Conservation (phyloP, 768 basidiomycete genomes). For the Boletus barrowsii region DNA sequence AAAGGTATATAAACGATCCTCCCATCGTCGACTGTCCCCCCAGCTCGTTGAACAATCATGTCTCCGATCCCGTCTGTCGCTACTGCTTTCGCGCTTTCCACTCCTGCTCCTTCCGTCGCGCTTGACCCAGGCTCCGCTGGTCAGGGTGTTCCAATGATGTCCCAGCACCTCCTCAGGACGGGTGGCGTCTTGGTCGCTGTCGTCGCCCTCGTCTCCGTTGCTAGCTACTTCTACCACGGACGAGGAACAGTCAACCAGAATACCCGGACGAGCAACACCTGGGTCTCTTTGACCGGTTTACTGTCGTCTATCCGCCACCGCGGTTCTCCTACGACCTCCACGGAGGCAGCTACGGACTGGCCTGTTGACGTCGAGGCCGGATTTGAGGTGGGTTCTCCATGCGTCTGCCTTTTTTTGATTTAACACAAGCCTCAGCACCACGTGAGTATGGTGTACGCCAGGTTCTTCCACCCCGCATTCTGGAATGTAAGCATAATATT, state of each 20-base stretch:
- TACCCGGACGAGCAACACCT: not conserved
- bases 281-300: slow-evolving; percentile 5
- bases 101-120: slow-evolving; percentile 1
- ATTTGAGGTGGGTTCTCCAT: slow-evolving; percentile 4
- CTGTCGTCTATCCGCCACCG: slow-evolving; percentile 9
- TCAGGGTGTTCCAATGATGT: not conserved
- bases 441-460: slow-evolving; percentile 21
- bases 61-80: not conserved
- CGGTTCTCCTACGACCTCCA: not conserved
- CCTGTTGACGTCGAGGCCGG: slow-evolving; percentile 8
- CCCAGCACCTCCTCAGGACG: slow-evolving; percentile 5
- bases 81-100: slow-evolving; percentile 1
- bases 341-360: not conserved
- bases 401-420: not conserved
- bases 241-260: not conserved
- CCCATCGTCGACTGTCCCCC: not conserved
- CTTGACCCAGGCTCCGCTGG: not conserved
- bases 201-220: slow-evolving; percentile 9
- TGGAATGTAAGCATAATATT: slow-evolving; percentile 14
- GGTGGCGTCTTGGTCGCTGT: slow-evolving; percentile 14
- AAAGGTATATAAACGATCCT: slow-evolving; percentile 3
- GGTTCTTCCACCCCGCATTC: slow-evolving; percentile 18
- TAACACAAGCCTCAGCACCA: slow-evolving; percentile 6
- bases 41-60: not conserved
- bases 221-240: slow-evolving; percentile 15